Conservation (phyloP, 2,329 filamentous ascomycete genomes). For the Monosporascus sp. region DNA sequence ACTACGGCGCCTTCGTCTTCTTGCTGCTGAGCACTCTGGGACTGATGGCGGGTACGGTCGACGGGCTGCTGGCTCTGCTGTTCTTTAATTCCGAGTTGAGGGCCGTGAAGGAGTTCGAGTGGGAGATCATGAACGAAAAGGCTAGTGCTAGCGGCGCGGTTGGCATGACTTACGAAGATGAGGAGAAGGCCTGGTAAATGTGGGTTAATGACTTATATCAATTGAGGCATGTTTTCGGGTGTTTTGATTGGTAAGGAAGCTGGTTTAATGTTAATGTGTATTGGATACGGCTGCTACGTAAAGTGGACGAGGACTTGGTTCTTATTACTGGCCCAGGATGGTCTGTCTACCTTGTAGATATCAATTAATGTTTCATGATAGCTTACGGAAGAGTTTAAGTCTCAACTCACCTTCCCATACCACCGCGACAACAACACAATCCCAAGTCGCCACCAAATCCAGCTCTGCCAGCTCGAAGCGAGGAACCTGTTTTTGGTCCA, state of each 20-base stretch:
- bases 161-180: slow-evolving; percentile 12
- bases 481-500: neutral
- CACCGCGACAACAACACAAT: neutral
- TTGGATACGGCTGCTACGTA: too few relatives aligned
- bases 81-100: slow-evolving; percentile 83
- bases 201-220: neutral
- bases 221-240: neutral
- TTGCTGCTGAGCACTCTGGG: slow-evolving; percentile 74
- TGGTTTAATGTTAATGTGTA: too few relatives aligned
- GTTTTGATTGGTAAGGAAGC: too few relatives aligned
- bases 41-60: slow-evolving; percentile 69
- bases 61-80: slow-evolving; percentile 79
- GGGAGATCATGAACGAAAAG: slow-evolving; percentile 75
- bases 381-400: too few relatives aligned
- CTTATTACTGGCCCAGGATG: too few relatives aligned
- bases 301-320: too few relatives aligned
- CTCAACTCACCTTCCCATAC: neutral
- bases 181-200: slow-evolving; percentile 13
- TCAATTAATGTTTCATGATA: too few relatives aligned
- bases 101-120: slow-evolving; percentile 84
- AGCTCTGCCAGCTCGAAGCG: neutral
- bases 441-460: neutral
- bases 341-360: too few relatives aligned
- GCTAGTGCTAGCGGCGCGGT: slow-evolving; percentile 30
- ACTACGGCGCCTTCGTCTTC: slow-evolving; percentile 73